Percentiles rank a stretch among this genome's conserved stretches.
Evolutionary conservation across 1,284 basidiomycete species (phyloP).

Genomic region (Fistulinella cinereoalba): DNA sequence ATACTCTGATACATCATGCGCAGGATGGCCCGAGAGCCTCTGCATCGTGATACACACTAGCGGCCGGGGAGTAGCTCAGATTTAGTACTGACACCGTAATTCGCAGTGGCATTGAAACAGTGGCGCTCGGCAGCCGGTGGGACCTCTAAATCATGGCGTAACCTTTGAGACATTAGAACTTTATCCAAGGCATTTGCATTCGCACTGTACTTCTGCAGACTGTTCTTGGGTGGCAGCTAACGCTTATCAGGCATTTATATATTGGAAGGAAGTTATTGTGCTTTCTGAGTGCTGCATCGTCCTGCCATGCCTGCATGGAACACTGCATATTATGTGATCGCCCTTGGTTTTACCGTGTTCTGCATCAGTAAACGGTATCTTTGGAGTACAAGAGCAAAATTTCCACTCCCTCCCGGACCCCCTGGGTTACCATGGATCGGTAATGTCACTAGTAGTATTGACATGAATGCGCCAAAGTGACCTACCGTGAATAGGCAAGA

Average conservation of each 20-base stretch:
- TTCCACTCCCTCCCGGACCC: slow-evolving; percentile 3
- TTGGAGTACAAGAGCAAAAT: background rate
- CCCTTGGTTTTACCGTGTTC: background rate
- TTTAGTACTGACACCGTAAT: no score
- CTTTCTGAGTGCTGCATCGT: background rate
- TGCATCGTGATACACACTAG: no score
- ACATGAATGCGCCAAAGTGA: slow-evolving; percentile 10
- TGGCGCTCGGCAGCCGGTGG: no score
- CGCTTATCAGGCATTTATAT: background rate
- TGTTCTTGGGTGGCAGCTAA: background rate
- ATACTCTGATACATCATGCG: no score
- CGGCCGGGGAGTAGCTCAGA: no score
- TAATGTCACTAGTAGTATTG: slow-evolving; percentile 1
- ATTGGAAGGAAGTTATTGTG: background rate
- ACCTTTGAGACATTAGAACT: background rate
- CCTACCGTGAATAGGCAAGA: slow-evolving; percentile 11
- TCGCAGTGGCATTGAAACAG: no score
- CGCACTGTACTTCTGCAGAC: background rate
- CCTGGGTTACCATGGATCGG: background rate
- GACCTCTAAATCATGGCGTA: background rate
- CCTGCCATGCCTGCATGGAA: background rate
- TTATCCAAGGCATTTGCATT: background rate
- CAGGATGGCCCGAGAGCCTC: no score
- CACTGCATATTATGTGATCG: background rate
- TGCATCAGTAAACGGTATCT: background rate